These are phyloP conservation scores for Amanita muscaria DNA, from an alignment of 768 basidiomycete genomes.

Conservation along the genomic window DNA sequence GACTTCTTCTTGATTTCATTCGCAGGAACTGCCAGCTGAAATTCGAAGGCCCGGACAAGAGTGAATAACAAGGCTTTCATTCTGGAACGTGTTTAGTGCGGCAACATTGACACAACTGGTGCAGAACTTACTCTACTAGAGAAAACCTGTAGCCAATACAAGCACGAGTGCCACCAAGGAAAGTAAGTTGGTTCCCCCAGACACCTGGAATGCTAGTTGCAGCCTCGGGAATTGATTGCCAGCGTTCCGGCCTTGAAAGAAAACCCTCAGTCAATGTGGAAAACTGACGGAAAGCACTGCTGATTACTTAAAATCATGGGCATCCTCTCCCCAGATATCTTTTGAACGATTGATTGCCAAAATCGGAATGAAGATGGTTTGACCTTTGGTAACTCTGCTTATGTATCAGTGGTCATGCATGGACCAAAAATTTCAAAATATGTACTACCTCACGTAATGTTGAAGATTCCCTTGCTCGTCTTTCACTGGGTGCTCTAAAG, in stretches of 20 bases:
- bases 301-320: constrained; percentile 48
- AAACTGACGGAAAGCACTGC: background rate
- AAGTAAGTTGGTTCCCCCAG: constrained; percentile 51
- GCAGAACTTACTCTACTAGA: constrained; percentile 40
- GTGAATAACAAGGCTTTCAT: constrained; percentile 33
- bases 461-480: constrained; percentile 34
- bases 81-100: constrained; percentile 11
- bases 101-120: background rate
- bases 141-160: constrained; percentile 66
- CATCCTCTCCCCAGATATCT: constrained; percentile 56
- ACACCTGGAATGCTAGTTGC: constrained; percentile 44
- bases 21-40: constrained; percentile 37
- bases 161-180: constrained; percentile 54
- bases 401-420: too few relatives aligned
- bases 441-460: constrained; percentile 34
- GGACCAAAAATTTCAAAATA: too few relatives aligned
- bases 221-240: constrained; percentile 39
- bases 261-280: background rate
- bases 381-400: constrained; percentile 34
- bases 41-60: constrained; percentile 38
- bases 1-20: constrained; percentile 24
- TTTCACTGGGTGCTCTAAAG: constrained; percentile 35
- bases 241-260: constrained; percentile 50
- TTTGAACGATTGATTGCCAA: constrained; percentile 41
- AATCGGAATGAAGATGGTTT: constrained; percentile 41